Percentiles rank a stretch among this genome's conserved stretches.
These are phyloP conservation scores for Didymella lethalis DNA, from an alignment of 2,329 filamentous ascomycete species.

Conservation along the genomic window DNA sequence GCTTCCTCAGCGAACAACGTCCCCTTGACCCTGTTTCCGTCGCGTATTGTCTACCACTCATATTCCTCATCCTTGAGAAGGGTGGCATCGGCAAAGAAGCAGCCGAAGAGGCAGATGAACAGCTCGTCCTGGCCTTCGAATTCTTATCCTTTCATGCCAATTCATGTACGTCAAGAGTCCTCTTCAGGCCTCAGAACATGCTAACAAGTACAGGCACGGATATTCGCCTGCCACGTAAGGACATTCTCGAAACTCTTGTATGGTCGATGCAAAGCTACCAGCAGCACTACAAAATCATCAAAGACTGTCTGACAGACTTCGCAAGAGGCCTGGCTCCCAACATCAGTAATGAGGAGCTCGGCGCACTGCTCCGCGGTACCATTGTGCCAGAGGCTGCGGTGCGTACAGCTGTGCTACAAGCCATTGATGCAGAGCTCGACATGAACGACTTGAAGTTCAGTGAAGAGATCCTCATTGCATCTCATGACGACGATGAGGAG, in stretches of 20 bases:
- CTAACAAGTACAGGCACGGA: conserved; percentile 65
- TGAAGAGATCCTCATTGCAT: conserved; percentile 91
- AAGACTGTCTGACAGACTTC: conserved; percentile 88
- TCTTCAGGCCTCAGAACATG: background rate
- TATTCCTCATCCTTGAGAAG: conserved; percentile 78
- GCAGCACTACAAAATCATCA: conserved; percentile 94
- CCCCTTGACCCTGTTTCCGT: conserved; percentile 89
- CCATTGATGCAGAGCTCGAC: conserved; percentile 90
- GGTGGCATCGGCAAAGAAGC: conserved; percentile 75
- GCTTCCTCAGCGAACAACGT: conserved; percentile 91
- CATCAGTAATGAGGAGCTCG: conserved; percentile 75
- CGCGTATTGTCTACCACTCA: conserved; percentile 83
- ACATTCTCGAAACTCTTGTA: conserved; percentile 76
- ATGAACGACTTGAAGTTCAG: conserved; percentile 86
- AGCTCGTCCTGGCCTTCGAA: conserved; percentile 87
- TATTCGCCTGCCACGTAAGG: conserved; percentile 75
- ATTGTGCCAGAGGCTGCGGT: conserved; percentile 83
- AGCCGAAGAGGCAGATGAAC: conserved; percentile 83
- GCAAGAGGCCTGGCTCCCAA: conserved; percentile 85
- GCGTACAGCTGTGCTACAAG: conserved; percentile 83
- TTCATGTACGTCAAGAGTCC: conserved; percentile 61
- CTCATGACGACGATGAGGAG: conserved; percentile 88
- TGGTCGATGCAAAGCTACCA: conserved; percentile 85
- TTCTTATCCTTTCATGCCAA: conserved; percentile 88
- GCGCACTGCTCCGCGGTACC: conserved; percentile 76